phyloP scores from a whole-genome alignment of 148 eudicot genomes.

The Gaultheria prostrata region DNA sequence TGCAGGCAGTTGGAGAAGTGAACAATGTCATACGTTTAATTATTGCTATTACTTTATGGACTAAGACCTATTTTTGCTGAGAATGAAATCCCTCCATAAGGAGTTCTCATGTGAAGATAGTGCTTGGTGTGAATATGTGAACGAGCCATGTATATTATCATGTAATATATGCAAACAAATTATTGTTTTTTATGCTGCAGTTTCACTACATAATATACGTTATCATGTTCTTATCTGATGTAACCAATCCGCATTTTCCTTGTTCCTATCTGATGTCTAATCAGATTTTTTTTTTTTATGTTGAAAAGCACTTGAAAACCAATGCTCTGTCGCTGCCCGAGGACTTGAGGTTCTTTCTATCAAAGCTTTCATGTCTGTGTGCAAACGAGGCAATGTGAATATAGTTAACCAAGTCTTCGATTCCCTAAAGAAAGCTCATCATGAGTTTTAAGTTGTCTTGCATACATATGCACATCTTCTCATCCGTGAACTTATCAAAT shows the following conservation, averaged over 20 bases:
- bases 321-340: neutral
- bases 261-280: constrained; percentile 2
- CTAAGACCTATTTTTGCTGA: neutral
- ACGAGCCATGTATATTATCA: neutral
- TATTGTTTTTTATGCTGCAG: neutral
- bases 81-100: neutral
- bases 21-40: neutral
- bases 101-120: neutral
- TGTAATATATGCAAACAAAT: neutral
- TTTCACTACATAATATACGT: neutral
- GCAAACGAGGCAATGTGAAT: neutral
- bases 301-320: neutral
- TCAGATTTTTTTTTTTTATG: neutral
- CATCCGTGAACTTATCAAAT: neutral
- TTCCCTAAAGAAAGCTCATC: constrained; percentile 3
- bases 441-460: neutral
- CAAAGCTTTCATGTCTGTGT: neutral
- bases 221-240: neutral
- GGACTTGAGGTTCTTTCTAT: constrained; percentile 3
- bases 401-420: neutral
- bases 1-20: neutral
- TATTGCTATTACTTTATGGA: neutral
- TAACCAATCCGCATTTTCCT: neutral
- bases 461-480: constrained; percentile 2
- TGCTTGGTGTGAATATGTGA: neutral